phyloP scores from a whole-genome alignment of 2,329 filamentous ascomycete species.

The Aspergillus thermomutatus region DNA sequence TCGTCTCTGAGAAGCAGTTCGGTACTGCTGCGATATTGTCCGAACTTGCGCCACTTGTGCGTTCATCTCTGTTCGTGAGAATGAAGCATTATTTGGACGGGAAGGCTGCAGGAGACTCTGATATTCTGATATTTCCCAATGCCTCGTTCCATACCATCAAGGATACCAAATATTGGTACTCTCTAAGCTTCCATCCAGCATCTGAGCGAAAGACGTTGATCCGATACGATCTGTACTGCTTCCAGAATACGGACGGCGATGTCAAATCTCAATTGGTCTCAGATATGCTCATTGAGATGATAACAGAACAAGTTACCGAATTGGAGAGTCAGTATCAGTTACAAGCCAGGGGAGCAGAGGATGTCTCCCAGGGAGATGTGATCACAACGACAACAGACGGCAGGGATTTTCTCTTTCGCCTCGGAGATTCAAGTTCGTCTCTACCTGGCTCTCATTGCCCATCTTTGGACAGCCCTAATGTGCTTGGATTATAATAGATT shows the following conservation, averaged over 20 bases:
- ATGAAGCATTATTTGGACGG: not conserved
- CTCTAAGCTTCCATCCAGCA: conserved; percentile 25
- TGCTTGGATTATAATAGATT: conserved; percentile 1
- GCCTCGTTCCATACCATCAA: conserved; percentile 21
- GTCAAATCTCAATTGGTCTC: not conserved
- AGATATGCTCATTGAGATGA: not conserved
- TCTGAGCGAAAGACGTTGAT: conserved; percentile 24
- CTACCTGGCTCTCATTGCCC: not conserved
- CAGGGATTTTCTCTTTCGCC: too few relatives aligned
- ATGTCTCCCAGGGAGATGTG: not conserved
- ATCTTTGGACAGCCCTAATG: not conserved
- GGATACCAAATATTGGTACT: conserved; percentile 17
- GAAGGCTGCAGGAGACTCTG: not conserved
- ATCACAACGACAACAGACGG: not conserved
- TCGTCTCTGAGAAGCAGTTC: conserved; percentile 7
- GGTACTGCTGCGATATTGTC: not conserved
- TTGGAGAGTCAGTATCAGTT: conserved; percentile 18
- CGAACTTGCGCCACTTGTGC: not conserved
- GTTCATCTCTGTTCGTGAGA: not conserved
- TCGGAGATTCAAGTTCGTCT: not conserved
- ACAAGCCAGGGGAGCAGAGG: conserved; percentile 1
- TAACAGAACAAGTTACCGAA: not conserved
- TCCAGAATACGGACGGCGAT: not conserved
- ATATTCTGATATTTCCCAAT: conserved; percentile 19
- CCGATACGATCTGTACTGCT: conserved; percentile 30